phyloP scores from a whole-genome alignment of 768 basidiomycete species.

The Rhodotorula toruloides region DNA sequence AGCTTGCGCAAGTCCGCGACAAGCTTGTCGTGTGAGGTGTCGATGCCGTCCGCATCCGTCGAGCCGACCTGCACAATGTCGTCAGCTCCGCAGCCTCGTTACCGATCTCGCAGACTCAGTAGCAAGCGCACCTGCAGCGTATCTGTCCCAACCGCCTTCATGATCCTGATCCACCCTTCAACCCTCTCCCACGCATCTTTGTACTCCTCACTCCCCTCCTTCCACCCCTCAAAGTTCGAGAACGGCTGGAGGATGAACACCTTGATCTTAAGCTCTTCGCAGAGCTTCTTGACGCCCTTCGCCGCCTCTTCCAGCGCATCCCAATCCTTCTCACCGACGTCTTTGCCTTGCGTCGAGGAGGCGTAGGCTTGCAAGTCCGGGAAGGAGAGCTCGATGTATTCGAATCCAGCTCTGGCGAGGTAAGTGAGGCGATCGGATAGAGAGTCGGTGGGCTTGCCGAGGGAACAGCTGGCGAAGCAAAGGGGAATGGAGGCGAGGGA shows the following conservation, averaged over 20 bases:
- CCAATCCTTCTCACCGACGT: conserved; percentile 29
- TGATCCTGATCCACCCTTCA: conserved; percentile 40
- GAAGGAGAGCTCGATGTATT: conserved; percentile 39
- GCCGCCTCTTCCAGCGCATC: conserved; percentile 21
- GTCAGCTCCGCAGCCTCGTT: no score
- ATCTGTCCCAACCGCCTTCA: conserved; percentile 33
- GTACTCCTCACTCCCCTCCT: conserved; percentile 23
- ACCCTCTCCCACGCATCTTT: conserved; percentile 21
- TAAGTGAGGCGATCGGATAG: conserved; percentile 22
- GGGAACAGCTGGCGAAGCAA: conserved; percentile 21
- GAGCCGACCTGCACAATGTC: conserved; percentile 29
- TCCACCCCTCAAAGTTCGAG: conserved; percentile 42
- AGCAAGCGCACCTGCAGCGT: conserved; percentile 39
- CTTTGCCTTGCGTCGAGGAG: not conserved
- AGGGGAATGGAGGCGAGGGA: conserved; percentile 6
- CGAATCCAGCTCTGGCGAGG: conserved; percentile 36
- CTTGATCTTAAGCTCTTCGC: conserved; percentile 15
- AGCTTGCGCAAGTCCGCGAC: conserved; percentile 38
- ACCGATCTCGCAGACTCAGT: no score
- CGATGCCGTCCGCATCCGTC: conserved; percentile 24
- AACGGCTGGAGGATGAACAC: conserved; percentile 43
- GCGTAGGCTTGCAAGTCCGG: conserved; percentile 38
- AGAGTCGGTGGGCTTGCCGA: conserved; percentile 14
- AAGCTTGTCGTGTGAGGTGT: conserved; percentile 16
- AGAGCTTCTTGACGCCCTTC: conserved; percentile 6